These are phyloP conservation scores for Pseudocercospora crystallina DNA, from an alignment of 2,329 filamentous ascomycete species.

Conservation along the genomic window DNA sequence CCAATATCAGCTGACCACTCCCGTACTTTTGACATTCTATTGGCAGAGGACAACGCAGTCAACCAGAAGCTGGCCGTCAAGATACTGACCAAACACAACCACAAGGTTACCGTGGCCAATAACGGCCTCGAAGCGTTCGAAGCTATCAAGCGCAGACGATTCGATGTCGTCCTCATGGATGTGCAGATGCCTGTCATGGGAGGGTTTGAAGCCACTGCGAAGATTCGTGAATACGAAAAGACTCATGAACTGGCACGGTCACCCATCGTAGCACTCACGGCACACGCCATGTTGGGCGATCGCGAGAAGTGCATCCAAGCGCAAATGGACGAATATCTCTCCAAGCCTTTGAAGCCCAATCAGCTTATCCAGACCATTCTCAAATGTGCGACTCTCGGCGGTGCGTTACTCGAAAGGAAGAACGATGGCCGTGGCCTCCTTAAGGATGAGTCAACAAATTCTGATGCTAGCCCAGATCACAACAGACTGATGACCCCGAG, in stretches of 20 bases:
- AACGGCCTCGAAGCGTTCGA: slow-evolving; percentile 94
- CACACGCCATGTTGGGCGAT: slow-evolving; percentile 98
- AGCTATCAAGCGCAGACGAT: slow-evolving; percentile 86
- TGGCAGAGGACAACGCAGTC: slow-evolving; percentile 96
- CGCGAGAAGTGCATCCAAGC: slow-evolving; percentile 97
- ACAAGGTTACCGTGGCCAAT: slow-evolving; percentile 86
- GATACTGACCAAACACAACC: slow-evolving; percentile 95
- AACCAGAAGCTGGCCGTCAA: slow-evolving; percentile 96
- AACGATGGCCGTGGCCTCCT: slow-evolving; percentile 40
- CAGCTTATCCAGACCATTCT: slow-evolving; percentile 97
- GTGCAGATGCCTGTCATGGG: slow-evolving; percentile 99
- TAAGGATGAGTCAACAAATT: slow-evolving; percentile 26
- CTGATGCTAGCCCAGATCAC: slow-evolving; percentile 27
- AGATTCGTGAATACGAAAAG: slow-evolving; percentile 93
- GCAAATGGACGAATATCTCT: slow-evolving; percentile 98
- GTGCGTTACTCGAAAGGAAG: slow-evolving; percentile 76
- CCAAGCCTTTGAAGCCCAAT: slow-evolving; percentile 94
- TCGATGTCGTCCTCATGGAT: slow-evolving; percentile 97
- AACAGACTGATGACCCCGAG: slow-evolving; percentile 26
- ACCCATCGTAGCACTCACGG: slow-evolving; percentile 93
- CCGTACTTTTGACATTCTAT: slow-evolving; percentile 89
- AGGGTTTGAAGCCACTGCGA: slow-evolving; percentile 93
- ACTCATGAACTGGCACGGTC: slow-evolving; percentile 77
- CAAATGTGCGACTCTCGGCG: slow-evolving; percentile 90
- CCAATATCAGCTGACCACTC: slow-evolving; percentile 91